These are phyloP conservation scores for Carex cristatella DNA, from an alignment of 176 grass and related monocot genomes.

Conservation along the genomic window DNA sequence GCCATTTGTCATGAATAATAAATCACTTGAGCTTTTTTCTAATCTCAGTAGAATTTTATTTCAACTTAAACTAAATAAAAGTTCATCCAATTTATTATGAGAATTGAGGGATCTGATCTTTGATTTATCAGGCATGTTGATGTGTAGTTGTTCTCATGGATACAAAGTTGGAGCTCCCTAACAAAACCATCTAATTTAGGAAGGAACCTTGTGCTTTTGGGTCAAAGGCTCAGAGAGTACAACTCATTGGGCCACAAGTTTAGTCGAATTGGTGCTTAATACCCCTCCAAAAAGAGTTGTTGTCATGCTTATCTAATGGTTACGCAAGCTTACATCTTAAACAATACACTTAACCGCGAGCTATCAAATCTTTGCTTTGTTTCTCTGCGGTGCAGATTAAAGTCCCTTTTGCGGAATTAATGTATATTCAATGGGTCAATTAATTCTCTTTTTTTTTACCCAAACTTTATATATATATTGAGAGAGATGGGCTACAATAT, in stretches of 20 bases:
- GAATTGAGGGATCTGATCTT: not conserved
- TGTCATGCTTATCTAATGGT: conserved; percentile 25
- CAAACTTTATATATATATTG: too few relatives aligned
- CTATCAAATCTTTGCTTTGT: not conserved
- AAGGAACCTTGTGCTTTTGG: conserved; percentile 6
- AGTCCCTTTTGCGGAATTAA: too few relatives aligned
- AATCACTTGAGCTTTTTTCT: not conserved
- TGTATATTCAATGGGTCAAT: too few relatives aligned
- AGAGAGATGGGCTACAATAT: too few relatives aligned
- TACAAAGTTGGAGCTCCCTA: not conserved
- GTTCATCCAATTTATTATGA: not conserved
- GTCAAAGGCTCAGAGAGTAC: not conserved
- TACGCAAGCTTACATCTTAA: conserved; percentile 8
- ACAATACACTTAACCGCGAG: not conserved
- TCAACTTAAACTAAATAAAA: not conserved
- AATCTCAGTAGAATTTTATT: not conserved
- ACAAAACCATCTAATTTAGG: not conserved
- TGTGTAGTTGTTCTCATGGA: not conserved
- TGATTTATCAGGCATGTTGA: not conserved
- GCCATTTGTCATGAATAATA: not conserved
- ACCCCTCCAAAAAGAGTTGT: conserved; percentile 8
- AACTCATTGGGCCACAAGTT: conserved; percentile 7
- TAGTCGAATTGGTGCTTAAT: conserved; percentile 2
- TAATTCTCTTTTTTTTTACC: too few relatives aligned
- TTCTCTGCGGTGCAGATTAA: too few relatives aligned